These are phyloP conservation scores for Lachancea dasiensis DNA, from an alignment of 805 yeast species.

Conservation along the genomic window DNA sequence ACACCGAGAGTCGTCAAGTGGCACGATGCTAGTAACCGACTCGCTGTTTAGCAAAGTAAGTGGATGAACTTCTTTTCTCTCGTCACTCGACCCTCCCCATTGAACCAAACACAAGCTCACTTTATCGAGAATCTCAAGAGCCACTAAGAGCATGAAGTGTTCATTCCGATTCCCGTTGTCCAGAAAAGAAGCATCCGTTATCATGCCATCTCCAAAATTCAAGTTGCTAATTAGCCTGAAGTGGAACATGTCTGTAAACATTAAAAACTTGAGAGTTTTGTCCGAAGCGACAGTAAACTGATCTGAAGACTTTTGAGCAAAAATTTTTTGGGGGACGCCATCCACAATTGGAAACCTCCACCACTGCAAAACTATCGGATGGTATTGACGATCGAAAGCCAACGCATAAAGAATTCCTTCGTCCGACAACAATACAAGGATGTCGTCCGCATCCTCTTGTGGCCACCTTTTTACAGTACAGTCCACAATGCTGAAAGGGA, in stretches of 20 bases:
- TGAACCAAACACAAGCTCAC: constrained; percentile 24
- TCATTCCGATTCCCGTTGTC: constrained; percentile 8
- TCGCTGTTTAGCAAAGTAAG: constrained; percentile 20
- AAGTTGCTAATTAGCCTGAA: constrained; percentile 22
- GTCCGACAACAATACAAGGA: neutral
- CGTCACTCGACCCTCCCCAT: constrained; percentile 19
- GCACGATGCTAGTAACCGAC: constrained; percentile 14
- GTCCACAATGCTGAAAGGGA: constrained; percentile 18
- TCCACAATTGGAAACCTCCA: constrained; percentile 12
- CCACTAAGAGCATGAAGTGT: constrained; percentile 19
- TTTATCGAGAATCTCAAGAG: constrained; percentile 16
- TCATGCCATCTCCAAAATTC: constrained; percentile 14
- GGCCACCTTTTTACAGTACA: constrained; percentile 13
- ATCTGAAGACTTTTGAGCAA: neutral
- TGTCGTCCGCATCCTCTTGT: constrained; percentile 1
- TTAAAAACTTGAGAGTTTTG: constrained; percentile 22
- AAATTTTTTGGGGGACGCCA: constrained; percentile 16
- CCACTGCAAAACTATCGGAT: constrained; percentile 17
- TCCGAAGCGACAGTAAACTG: constrained; percentile 6
- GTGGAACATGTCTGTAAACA: constrained; percentile 12
- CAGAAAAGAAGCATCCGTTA: constrained; percentile 19
- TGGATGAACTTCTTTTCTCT: constrained; percentile 24
- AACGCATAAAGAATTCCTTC: constrained; percentile 4
- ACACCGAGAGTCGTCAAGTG: constrained; percentile 17
- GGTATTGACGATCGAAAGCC: constrained; percentile 4